Evolutionary conservation across 2,329 filamentous ascomycete genomes (phyloP).

Genomic region (Westerdykella ornata): DNA sequence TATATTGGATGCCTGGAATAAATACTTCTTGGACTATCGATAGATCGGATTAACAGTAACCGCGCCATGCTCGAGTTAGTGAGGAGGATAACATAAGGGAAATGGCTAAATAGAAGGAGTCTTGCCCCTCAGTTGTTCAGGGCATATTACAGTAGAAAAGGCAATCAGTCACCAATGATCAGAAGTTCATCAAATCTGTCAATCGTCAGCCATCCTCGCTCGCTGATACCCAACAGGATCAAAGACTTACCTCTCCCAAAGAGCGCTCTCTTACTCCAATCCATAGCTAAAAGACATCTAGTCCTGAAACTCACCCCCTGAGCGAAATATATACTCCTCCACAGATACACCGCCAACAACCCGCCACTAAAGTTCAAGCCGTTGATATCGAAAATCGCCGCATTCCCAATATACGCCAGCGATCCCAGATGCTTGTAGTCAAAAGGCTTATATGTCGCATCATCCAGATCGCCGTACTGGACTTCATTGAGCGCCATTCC

Average conservation of each 20-base stretch:
- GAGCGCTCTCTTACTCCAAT: constrained; percentile 93
- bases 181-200: constrained; percentile 32
- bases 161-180: constrained; percentile 1
- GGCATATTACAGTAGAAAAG: too few species aligned
- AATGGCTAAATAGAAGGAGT: too few species aligned
- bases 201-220: background rate
- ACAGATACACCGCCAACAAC: constrained; percentile 87
- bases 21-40: too few species aligned
- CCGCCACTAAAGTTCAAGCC: constrained; percentile 76
- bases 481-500: constrained; percentile 75
- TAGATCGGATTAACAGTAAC: too few species aligned
- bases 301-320: constrained; percentile 94
- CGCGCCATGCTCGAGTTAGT: too few species aligned
- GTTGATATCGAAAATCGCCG: constrained; percentile 85
- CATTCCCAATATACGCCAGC: constrained; percentile 92
- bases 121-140: too few species aligned
- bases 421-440: constrained; percentile 89
- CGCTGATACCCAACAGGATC: background rate
- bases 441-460: constrained; percentile 88
- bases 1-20: too few species aligned
- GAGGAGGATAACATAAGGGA: too few species aligned
- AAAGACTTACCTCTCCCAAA: constrained; percentile 80
- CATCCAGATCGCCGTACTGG: constrained; percentile 81
- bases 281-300: constrained; percentile 84
- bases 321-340: constrained; percentile 94